A percentile compares a stretch with the other conserved stretches of the same genome.
Evolutionary conservation across 352 stramenopile genomes (phyloP).

Genomic region (Plasmopara viticola): DNA sequence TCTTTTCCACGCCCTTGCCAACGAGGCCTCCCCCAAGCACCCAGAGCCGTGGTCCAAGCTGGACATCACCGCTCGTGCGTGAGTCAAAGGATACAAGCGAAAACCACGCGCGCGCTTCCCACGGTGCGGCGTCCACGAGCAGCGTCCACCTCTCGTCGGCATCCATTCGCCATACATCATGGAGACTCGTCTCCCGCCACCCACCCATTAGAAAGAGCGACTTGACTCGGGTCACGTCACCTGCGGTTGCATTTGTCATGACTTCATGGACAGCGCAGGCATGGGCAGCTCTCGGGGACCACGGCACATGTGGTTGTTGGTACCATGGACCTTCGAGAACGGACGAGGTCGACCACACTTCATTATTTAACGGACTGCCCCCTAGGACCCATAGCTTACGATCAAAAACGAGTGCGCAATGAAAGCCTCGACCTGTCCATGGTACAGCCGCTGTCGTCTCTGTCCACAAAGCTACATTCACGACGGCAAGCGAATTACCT

Average conservation of each 20-base stretch:
- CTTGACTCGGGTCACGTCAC: slow-evolving; percentile 39
- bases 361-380: slow-evolving; percentile 72
- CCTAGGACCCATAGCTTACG: slow-evolving; percentile 61
- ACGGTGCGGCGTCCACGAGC: slow-evolving; percentile 36
- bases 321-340: slow-evolving; percentile 48
- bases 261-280: slow-evolving; percentile 49
- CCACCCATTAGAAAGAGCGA: slow-evolving; percentile 65
- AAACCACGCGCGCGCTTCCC: slow-evolving; percentile 66
- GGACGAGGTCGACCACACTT: slow-evolving; percentile 67
- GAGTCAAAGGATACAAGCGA: slow-evolving; percentile 72
- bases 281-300: slow-evolving; percentile 51
- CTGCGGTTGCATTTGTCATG: slow-evolving; percentile 41
- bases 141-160: slow-evolving; percentile 32
- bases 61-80: slow-evolving; percentile 47
- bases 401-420: slow-evolving; percentile 64
- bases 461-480: slow-evolving; percentile 34
- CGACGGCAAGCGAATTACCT: background rate
- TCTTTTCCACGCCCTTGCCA: slow-evolving; percentile 63
- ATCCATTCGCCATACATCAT: slow-evolving; percentile 74
- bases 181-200: slow-evolving; percentile 54
- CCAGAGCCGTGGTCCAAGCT: slow-evolving; percentile 61
- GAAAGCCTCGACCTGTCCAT: slow-evolving; percentile 62
- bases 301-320: slow-evolving; percentile 39
- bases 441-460: slow-evolving; percentile 27
- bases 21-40: slow-evolving; percentile 67